Evolutionary conservation across 2,329 filamentous ascomycete species (phyloP).

Genomic region (Decorospora gaudefroyi): DNA sequence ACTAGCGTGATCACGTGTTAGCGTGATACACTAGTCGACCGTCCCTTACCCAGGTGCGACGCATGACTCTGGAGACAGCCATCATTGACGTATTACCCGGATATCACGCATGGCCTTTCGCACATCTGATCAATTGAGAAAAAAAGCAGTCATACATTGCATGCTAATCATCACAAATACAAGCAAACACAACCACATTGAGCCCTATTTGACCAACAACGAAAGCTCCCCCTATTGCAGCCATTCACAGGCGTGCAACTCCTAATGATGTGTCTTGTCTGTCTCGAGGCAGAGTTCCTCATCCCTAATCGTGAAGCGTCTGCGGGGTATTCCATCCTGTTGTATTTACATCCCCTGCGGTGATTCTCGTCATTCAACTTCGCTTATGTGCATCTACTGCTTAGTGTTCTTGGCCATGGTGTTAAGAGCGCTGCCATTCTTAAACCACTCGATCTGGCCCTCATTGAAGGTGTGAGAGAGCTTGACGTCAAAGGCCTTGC

Average conservation of each 20-base stretch:
- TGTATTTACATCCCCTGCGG: constrained; percentile 44
- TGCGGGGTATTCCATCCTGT: constrained; percentile 28
- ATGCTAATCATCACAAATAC: constrained; percentile 48
- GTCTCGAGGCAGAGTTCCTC: constrained; percentile 23
- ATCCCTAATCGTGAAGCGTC: constrained; percentile 24
- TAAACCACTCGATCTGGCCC: constrained; percentile 98
- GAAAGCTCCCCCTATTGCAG: constrained; percentile 30
- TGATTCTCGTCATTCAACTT: constrained; percentile 19
- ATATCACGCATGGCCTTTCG: too few species aligned
- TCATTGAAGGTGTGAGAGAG: constrained; percentile 98
- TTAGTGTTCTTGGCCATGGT: constrained; percentile 83
- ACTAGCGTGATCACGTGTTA: constrained; percentile 8
- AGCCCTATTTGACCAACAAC: constrained; percentile 35
- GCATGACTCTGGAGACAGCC: not conserved
- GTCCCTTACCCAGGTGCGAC: too few species aligned
- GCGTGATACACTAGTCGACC: too few species aligned
- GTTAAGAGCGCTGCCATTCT: constrained; percentile 95
- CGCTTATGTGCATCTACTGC: constrained; percentile 23
- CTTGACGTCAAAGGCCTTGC: constrained; percentile 74
- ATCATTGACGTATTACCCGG: not conserved
- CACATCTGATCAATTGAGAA: too few species aligned
- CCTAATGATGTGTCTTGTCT: constrained; percentile 28
- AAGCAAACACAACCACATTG: constrained; percentile 39
- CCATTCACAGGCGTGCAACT: constrained; percentile 23
- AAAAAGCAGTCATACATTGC: constrained; percentile 43